A percentile compares a stretch with the other conserved stretches of the same genome.
Evolutionary conservation across 2,329 filamentous ascomycete species (phyloP).

Genomic region (Venturia aucupariae): DNA sequence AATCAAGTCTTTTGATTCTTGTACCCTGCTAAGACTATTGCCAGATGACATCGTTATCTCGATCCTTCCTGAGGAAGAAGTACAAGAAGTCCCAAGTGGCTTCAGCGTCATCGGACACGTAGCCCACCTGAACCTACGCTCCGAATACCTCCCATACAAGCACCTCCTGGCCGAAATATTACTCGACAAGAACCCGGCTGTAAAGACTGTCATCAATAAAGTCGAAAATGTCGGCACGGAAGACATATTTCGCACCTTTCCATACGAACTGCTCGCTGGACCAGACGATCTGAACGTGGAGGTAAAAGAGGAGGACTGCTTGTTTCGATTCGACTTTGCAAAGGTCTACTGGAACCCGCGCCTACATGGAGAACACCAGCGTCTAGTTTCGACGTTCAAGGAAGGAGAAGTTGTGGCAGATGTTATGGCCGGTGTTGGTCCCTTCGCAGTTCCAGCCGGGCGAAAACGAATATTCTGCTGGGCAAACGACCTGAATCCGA

Average conservation of each 20-base stretch:
- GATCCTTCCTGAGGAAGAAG: conserved; percentile 69
- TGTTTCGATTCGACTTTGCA: conserved; percentile 87
- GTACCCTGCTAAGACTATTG: conserved; percentile 6
- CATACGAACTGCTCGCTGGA: conserved; percentile 81
- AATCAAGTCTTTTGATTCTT: conserved; percentile 4
- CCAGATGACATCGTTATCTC: conserved; percentile 75
- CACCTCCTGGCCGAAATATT: conserved; percentile 75
- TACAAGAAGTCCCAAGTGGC: conserved; percentile 72
- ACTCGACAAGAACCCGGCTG: conserved; percentile 74
- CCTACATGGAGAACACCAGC: conserved; percentile 78
- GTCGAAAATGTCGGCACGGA: conserved; percentile 76
- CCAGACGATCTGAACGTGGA: conserved; percentile 75
- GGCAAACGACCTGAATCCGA: conserved; percentile 95
- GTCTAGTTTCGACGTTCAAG: conserved; percentile 55
- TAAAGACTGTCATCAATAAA: conserved; percentile 94
- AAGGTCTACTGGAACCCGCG: conserved; percentile 98
- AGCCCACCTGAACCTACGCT: conserved; percentile 80
- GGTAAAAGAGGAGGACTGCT: conserved; percentile 70
- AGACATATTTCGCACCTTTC: conserved; percentile 83
- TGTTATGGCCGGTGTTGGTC: conserved; percentile 94
- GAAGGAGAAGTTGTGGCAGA: conserved; percentile 87
- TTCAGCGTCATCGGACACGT: conserved; percentile 89
- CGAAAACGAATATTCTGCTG: conserved; percentile 87
- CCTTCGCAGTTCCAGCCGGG: conserved; percentile 85
- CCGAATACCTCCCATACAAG: conserved; percentile 78